A percentile compares a stretch with the other conserved stretches of the same genome.
Evolutionary conservation across 2,329 filamentous ascomycete species (phyloP).

Genomic region (Huntiella abstrusa): DNA sequence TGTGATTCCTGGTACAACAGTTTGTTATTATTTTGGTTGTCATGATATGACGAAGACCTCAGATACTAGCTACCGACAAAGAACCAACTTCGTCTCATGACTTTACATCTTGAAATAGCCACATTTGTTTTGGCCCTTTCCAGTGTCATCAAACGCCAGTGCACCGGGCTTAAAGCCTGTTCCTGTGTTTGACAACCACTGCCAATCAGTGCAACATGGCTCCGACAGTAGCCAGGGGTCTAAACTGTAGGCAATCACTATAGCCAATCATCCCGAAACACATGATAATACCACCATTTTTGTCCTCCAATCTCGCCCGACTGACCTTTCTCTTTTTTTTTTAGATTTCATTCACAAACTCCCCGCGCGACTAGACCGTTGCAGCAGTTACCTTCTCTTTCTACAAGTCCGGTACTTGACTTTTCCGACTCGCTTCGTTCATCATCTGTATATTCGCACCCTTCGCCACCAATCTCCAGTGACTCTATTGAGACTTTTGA

Average conservation of each 20-base stretch:
- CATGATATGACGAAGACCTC: neutral
- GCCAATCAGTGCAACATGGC: no score
- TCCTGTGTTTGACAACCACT: no score
- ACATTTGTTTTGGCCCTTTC: no score
- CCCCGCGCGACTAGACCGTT: neutral
- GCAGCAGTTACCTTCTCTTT: neutral
- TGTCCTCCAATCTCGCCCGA: neutral
- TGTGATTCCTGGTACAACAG: neutral
- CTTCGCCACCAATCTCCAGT: neutral
- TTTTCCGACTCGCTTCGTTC: neutral
- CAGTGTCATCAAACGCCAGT: no score
- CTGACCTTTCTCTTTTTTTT: neutral
- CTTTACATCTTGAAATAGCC: no score
- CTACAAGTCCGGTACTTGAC: neutral
- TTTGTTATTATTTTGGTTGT: neutral
- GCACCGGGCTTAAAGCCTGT: no score
- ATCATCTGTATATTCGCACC: conserved; percentile 3
- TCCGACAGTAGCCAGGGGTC: neutral
- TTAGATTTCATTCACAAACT: neutral
- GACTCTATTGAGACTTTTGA: conserved; percentile 1
- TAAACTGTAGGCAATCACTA: neutral
- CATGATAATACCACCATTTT: neutral
- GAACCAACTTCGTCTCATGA: neutral
- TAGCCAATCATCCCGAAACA: neutral
- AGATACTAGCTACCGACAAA: neutral